Percentiles rank a stretch among this genome's conserved stretches.
Conservation (phyloP, 345 rosid species). For the Eucalyptus erythrocorys region DNA sequence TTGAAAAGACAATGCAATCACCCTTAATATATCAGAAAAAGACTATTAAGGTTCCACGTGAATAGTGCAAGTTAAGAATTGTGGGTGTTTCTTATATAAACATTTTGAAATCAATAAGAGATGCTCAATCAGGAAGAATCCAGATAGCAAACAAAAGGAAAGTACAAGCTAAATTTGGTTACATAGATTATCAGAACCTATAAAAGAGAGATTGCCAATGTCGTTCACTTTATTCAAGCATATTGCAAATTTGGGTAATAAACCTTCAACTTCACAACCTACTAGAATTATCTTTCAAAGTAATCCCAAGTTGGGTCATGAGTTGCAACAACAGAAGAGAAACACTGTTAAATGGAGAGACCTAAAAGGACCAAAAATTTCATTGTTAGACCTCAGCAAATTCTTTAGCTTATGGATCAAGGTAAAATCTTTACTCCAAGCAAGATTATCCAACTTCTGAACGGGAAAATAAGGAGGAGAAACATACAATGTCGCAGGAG, state of each 20-base stretch:
- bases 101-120: neutral
- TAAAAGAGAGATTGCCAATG: neutral
- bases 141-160: neutral
- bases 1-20: neutral
- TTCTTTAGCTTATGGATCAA: neutral
- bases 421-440: neutral
- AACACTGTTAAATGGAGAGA: neutral
- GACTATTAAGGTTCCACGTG: neutral
- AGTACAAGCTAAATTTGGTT: neutral
- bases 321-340: neutral
- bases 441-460: neutral
- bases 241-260: neutral
- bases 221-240: neutral
- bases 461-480: neutral
- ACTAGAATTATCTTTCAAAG: neutral
- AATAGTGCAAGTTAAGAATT: neutral
- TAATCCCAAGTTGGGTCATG: neutral
- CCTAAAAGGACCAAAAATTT: neutral
- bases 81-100: neutral
- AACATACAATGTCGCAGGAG: slow-evolving; percentile 64
- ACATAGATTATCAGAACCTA: neutral
- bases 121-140: neutral
- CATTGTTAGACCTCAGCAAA: neutral
- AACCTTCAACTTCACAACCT: neutral
- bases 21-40: neutral